These are phyloP conservation scores for Epichloe uncinata DNA, from an alignment of 2,329 filamentous ascomycete species.

Conservation along the genomic window DNA sequence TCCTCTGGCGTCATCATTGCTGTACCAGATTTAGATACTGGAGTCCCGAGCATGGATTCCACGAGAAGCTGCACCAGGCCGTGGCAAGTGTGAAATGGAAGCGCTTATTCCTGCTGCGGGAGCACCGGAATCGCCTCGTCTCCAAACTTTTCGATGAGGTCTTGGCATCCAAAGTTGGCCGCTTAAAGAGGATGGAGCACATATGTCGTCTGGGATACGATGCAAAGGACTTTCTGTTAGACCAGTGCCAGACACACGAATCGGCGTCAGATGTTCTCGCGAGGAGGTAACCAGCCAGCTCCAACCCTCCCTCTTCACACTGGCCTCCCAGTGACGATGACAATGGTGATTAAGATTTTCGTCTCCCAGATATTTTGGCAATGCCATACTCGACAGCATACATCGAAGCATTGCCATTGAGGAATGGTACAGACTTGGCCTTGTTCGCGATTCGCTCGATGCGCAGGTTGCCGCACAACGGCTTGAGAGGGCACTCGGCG, in stretches of 20 bases:
- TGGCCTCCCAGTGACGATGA: neutral
- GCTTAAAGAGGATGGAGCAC: constrained; percentile 54
- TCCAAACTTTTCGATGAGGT: constrained; percentile 50
- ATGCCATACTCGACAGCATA: constrained; percentile 61
- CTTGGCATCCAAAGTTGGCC: constrained; percentile 54
- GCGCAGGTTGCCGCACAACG: constrained; percentile 25
- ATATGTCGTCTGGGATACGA: constrained; percentile 71
- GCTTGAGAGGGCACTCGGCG: constrained; percentile 63
- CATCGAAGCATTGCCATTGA: constrained; percentile 68
- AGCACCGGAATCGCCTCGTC: constrained; percentile 36
- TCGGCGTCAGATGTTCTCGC: constrained; percentile 62
- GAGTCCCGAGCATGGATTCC: constrained; percentile 51
- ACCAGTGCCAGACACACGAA: constrained; percentile 47
- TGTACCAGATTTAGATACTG: constrained; percentile 57
- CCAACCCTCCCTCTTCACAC: neutral
- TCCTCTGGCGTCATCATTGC: constrained; percentile 75
- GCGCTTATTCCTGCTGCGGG: constrained; percentile 45
- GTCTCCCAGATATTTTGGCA: constrained; percentile 54
- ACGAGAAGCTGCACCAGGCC: constrained; percentile 37
- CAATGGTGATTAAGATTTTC: constrained; percentile 5
- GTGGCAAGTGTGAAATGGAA: constrained; percentile 61
- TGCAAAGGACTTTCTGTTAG: constrained; percentile 70
- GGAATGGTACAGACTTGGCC: constrained; percentile 48
- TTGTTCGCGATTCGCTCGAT: constrained; percentile 9
- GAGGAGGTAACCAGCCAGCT: constrained; percentile 35